Percentiles rank a stretch among this genome's conserved stretches.
Conservation (phyloP, 495 filamentous ascomycete species). For the Hypoxylon trugodes region DNA sequence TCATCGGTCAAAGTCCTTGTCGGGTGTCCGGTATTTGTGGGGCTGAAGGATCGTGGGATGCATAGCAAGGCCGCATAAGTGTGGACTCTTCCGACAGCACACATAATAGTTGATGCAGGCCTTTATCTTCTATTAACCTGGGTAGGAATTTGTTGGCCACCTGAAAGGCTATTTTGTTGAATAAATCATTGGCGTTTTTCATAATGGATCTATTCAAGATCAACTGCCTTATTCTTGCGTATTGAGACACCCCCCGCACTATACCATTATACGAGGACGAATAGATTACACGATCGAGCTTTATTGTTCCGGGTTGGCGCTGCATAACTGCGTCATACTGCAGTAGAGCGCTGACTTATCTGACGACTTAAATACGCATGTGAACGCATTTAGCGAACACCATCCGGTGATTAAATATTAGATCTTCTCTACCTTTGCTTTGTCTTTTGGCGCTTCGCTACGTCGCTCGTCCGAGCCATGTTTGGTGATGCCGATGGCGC, state of each 20-base stretch:
- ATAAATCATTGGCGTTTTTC: slow-evolving; percentile 5
- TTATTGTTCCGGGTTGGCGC: slow-evolving; percentile 16
- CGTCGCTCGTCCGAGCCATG: slow-evolving; percentile 57
- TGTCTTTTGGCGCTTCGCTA: slow-evolving; percentile 50
- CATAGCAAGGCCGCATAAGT: slow-evolving; percentile 7
- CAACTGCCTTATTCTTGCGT: slow-evolving; percentile 13
- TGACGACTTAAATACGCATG: slow-evolving; percentile 12
- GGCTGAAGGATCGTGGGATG: slow-evolving; percentile 25
- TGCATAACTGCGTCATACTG: slow-evolving; percentile 32
- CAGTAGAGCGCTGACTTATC: slow-evolving; percentile 23
- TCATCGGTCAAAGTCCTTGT: slow-evolving; percentile 28
- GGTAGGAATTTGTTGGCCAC: slow-evolving; percentile 24
- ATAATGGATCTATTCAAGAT: slow-evolving; percentile 20
- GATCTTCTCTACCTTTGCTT: slow-evolving; percentile 45
- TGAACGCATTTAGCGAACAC: slow-evolving; percentile 19
- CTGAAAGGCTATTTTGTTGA: slow-evolving; percentile 26
- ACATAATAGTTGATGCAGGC: slow-evolving; percentile 10
- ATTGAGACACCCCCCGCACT: slow-evolving; percentile 26
- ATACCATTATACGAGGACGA: slow-evolving; percentile 12
- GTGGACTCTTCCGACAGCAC: slow-evolving; percentile 19
- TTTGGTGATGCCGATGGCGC: slow-evolving; percentile 44
- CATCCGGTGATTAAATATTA: slow-evolving; percentile 14
- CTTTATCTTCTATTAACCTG: slow-evolving; percentile 11
- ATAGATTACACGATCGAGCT: slow-evolving; percentile 21
- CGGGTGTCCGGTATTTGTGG: slow-evolving; percentile 32